These are phyloP conservation scores for Wakefieldia striispora DNA, from an alignment of 768 basidiomycete species.

Conservation along the genomic window DNA sequence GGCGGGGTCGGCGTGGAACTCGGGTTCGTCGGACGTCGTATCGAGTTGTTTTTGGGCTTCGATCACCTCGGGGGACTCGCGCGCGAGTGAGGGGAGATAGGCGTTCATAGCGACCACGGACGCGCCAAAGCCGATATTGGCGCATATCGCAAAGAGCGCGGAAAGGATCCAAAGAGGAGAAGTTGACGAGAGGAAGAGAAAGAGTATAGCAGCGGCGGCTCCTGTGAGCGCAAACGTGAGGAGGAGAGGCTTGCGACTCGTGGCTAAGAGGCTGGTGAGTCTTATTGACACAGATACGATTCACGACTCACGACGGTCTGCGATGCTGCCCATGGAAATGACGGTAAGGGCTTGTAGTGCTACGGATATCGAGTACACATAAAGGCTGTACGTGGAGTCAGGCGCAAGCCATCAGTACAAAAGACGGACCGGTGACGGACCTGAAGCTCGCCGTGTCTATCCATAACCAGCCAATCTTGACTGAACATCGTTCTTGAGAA, in stretches of 20 bases:
- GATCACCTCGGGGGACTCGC: constrained; percentile 59
- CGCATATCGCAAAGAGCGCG: constrained; percentile 66
- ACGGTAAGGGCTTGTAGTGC: constrained; percentile 91
- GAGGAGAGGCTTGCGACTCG: constrained; percentile 76
- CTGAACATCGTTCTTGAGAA: constrained; percentile 63
- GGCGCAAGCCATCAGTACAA: neutral
- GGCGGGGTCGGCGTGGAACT: constrained; percentile 13
- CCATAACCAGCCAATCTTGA: constrained; percentile 81
- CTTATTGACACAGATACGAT: too few relatives aligned
- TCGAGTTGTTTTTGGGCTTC: constrained; percentile 34
- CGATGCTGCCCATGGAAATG: constrained; percentile 90
- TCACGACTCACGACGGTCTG: constrained; percentile 75
- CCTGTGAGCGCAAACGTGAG: constrained; percentile 73
- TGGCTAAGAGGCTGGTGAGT: constrained; percentile 39
- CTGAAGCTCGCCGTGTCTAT: constrained; percentile 92
- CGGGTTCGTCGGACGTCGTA: constrained; percentile 8
- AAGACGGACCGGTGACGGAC: constrained; percentile 34
- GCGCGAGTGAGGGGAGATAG: constrained; percentile 76
- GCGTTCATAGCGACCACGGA: constrained; percentile 89
- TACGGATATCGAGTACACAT: constrained; percentile 85
- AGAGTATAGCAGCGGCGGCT: constrained; percentile 61
- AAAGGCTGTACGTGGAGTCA: constrained; percentile 52
- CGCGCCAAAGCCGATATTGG: constrained; percentile 86
- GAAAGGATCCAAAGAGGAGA: constrained; percentile 69
- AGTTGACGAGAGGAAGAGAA: constrained; percentile 71